Evolutionary conservation across 2,329 filamentous ascomycete genomes (phyloP).

Genomic region (Aspergillus neotritici): DNA sequence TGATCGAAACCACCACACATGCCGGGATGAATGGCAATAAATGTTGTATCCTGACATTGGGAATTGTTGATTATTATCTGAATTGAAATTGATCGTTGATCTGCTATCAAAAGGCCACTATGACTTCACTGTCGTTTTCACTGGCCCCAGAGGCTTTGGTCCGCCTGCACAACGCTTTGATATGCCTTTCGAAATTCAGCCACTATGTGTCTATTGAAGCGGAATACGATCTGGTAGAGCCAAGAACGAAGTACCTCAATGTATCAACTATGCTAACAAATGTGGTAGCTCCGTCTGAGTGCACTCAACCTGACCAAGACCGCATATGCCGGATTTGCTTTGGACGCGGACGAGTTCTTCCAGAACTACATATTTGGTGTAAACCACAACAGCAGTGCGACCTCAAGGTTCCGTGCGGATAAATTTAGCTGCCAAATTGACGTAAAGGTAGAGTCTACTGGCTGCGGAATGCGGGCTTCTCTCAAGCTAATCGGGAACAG

Average conservation of each 20-base stretch:
- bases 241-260: neutral
- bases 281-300: slow-evolving; percentile 52
- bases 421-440: slow-evolving; percentile 56
- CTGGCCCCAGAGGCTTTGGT: slow-evolving; percentile 52
- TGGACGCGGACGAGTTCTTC: slow-evolving; percentile 53
- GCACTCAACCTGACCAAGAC: slow-evolving; percentile 59
- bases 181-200: slow-evolving; percentile 59
- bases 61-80: neutral
- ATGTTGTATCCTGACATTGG: too few relatives aligned
- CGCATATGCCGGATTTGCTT: slow-evolving; percentile 56
- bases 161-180: slow-evolving; percentile 54
- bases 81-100: neutral
- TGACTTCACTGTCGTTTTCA: slow-evolving; percentile 46
- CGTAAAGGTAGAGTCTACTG: slow-evolving; percentile 43
- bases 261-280: slow-evolving; percentile 5
- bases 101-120: slow-evolving; percentile 7
- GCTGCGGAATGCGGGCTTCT: neutral
- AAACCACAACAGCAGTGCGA: slow-evolving; percentile 15
- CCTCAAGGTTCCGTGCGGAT: slow-evolving; percentile 33
- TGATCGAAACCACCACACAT: too few relatives aligned
- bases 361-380: slow-evolving; percentile 51
- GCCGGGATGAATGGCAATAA: too few relatives aligned
- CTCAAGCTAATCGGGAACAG: slow-evolving; percentile 25
- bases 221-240: slow-evolving; percentile 43
- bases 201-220: slow-evolving; percentile 60